Conservation (phyloP, 768 basidiomycete genomes). For the Boletus rex-veris region DNA sequence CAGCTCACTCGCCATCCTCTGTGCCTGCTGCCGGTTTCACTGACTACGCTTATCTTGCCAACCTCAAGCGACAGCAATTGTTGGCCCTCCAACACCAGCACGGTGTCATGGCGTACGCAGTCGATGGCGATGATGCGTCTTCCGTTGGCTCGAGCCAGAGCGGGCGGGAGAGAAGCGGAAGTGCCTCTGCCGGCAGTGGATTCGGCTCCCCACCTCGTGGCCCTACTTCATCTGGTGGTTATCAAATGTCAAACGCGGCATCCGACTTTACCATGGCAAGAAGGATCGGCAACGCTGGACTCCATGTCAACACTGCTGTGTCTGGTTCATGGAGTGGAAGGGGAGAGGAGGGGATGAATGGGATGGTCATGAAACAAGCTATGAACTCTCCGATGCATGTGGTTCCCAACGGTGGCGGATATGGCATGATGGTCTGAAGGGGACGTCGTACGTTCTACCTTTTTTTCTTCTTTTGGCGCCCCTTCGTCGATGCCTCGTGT, state of each 20-base stretch:
- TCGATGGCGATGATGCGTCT: slow-evolving; percentile 38
- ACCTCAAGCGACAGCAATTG: slow-evolving; percentile 28
- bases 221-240: slow-evolving; percentile 30
- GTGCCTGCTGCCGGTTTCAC: slow-evolving; percentile 5
- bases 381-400: slow-evolving; percentile 38
- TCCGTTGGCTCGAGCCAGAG: slow-evolving; percentile 37
- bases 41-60: slow-evolving; percentile 26
- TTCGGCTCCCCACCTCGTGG: slow-evolving; percentile 31
- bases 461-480: not conserved
- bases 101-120: slow-evolving; percentile 20
- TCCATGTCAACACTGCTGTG: slow-evolving; percentile 26
- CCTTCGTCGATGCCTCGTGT: slow-evolving; percentile 6
- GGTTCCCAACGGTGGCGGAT: slow-evolving; percentile 37
- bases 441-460: slow-evolving; percentile 4
- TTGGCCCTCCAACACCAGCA: slow-evolving; percentile 33
- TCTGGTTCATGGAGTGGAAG: slow-evolving; percentile 25
- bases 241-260: slow-evolving; percentile 34
- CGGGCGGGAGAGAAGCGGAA: slow-evolving; percentile 35
- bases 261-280: slow-evolving; percentile 26
- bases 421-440: slow-evolving; percentile 38
- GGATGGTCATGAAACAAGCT: slow-evolving; percentile 34
- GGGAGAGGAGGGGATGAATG: slow-evolving; percentile 31
- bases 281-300: slow-evolving; percentile 23
- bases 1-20: slow-evolving; percentile 20
- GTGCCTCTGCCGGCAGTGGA: slow-evolving; percentile 34